Evolutionary conservation across 371 early-diverging fungal genomes (phyloP).

Genomic region (Circinella umbellata): DNA sequence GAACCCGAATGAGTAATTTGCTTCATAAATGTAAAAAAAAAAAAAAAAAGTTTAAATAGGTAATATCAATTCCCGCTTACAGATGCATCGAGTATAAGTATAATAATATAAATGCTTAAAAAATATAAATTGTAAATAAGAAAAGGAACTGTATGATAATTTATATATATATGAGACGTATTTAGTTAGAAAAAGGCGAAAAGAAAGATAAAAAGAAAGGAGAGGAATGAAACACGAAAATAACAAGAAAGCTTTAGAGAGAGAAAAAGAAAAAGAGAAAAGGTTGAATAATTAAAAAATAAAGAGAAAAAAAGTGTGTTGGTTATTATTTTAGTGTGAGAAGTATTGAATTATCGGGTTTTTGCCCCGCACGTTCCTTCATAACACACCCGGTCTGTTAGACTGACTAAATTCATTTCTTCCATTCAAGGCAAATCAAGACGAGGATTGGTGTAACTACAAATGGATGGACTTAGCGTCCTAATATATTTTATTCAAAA

Average conservation of each 20-base stretch:
- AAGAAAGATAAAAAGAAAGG: conserved; percentile 17
- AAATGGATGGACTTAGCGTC: too few relatives aligned
- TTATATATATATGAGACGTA: neutral
- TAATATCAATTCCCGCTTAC: conserved; percentile 25
- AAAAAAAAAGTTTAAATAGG: neutral
- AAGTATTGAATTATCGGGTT: neutral
- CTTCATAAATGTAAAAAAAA: neutral
- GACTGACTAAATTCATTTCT: conserved; percentile 16
- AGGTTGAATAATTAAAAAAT: neutral
- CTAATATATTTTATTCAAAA: neutral
- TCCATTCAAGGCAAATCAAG: conserved; percentile 13
- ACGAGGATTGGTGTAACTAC: neutral
- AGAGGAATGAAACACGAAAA: conserved; percentile 15
- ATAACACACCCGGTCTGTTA: conserved; percentile 4
- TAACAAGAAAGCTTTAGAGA: conserved; percentile 3
- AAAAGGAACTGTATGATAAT: neutral
- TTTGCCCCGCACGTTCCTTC: neutral
- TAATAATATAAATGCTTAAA: too few relatives aligned
- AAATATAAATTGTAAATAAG: neutral
- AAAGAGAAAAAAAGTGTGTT: neutral
- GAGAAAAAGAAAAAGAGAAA: neutral
- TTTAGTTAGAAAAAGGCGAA: neutral
- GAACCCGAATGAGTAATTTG: neutral
- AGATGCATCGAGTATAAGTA: conserved; percentile 36
- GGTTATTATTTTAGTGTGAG: conserved; percentile 5